A percentile compares a stretch with the other conserved stretches of the same genome.
Conservation (phyloP, 805 yeast species). For the Spencermartinsiella europaea region DNA sequence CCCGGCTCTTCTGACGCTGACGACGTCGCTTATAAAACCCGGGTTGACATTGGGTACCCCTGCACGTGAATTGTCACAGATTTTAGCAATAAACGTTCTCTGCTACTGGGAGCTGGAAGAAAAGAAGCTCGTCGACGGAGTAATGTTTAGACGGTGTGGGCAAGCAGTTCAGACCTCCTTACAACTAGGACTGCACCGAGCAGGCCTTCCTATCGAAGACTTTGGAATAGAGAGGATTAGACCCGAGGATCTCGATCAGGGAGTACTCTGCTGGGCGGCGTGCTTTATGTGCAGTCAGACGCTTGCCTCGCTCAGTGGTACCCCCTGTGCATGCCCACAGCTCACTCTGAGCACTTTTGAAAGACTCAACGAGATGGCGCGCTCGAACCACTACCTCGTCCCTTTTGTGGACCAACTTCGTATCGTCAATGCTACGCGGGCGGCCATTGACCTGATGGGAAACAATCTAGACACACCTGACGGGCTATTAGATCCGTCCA, state of each 20-base stretch:
- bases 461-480: neutral
- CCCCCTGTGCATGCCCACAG: neutral
- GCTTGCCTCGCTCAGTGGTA: neutral
- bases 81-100: neutral
- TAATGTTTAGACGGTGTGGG: neutral
- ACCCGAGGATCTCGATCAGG: neutral
- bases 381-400: neutral
- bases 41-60: neutral
- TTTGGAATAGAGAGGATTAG: neutral
- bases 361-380: neutral
- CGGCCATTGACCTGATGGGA: neutral
- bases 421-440: neutral
- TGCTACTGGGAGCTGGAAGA: neutral
- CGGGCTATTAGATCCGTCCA: neutral
- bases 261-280: neutral
- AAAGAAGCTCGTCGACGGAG: neutral
- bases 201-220: neutral
- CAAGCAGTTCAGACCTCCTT: neutral
- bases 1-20: neutral
- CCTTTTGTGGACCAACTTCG: neutral
- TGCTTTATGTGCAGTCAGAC: neutral
- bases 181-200: neutral
- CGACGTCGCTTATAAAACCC: neutral
- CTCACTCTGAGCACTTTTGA: neutral
- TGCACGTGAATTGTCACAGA: neutral